phyloP scores from a whole-genome alignment of 495 filamentous ascomycete genomes.

The Xeromyces bisporus region DNA sequence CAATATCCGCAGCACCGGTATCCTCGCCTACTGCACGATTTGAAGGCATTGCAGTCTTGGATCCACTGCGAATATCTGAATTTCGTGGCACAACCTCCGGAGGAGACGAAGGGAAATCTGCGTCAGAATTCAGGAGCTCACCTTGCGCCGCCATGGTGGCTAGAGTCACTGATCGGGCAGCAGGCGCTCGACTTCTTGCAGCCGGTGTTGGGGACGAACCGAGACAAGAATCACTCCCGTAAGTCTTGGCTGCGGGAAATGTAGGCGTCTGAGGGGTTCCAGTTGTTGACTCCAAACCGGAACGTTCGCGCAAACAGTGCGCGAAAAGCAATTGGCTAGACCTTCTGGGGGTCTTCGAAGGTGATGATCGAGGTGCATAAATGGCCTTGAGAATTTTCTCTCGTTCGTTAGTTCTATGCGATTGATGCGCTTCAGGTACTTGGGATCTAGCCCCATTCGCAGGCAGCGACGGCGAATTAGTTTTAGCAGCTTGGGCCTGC shows the following conservation, averaged over 20 bases:
- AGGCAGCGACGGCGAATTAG: no score
- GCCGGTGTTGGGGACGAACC: constrained; percentile 70
- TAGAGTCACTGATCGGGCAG: constrained; percentile 7
- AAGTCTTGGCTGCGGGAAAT: constrained; percentile 18
- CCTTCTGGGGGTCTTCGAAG: background rate
- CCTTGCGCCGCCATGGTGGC: constrained; percentile 7
- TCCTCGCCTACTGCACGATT: no score
- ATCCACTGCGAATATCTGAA: constrained; percentile 10
- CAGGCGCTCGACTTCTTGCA: constrained; percentile 23
- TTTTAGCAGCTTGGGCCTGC: no score
- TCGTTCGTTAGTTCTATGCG: no score
- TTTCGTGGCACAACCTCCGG: constrained; percentile 15
- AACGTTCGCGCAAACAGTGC: constrained; percentile 14
- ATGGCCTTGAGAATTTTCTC: constrained; percentile 51
- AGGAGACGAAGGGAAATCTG: constrained; percentile 26
- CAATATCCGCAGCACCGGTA: no score
- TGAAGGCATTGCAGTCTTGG: constrained; percentile 1
- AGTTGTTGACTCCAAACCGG: constrained; percentile 6
- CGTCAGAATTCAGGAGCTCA: no score
- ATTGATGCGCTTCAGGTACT: no score
- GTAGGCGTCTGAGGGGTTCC: constrained; percentile 32
- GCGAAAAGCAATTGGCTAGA: constrained; percentile 1
- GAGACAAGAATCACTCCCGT: constrained; percentile 44
- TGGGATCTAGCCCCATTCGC: no score
- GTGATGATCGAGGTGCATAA: constrained; percentile 47